A percentile compares a stretch with the other conserved stretches of the same genome.
These are phyloP conservation scores for Fusarium decemcellulare DNA, from an alignment of 2,329 filamentous ascomycete genomes.

Conservation along the genomic window DNA sequence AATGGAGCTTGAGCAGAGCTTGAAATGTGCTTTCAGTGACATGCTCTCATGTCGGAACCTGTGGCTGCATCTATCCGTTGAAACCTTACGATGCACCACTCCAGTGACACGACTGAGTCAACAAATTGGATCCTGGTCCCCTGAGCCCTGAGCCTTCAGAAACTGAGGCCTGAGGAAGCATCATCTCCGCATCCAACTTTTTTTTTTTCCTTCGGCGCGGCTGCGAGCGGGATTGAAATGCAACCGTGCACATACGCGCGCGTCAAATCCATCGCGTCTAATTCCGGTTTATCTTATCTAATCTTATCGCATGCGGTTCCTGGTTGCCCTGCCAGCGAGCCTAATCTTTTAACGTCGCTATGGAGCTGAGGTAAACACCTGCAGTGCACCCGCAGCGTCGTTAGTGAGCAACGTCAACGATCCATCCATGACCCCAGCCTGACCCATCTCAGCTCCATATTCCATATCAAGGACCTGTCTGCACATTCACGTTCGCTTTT, in stretches of 20 bases:
- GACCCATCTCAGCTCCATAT: constrained; percentile 24
- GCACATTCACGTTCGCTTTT: constrained; percentile 16
- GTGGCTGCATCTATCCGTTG: constrained; percentile 3
- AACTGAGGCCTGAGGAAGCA: constrained; percentile 23
- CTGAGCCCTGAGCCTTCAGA: constrained; percentile 23
- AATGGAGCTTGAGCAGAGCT: not conserved
- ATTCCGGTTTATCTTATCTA: not conserved
- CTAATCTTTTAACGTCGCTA: constrained; percentile 5
- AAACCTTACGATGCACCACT: constrained; percentile 41
- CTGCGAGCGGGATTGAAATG: not conserved
- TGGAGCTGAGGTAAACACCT: constrained; percentile 24
- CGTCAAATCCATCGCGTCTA: constrained; percentile 9
- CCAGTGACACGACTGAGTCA: constrained; percentile 36
- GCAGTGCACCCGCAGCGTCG: constrained; percentile 20
- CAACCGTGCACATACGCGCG: constrained; percentile 30
- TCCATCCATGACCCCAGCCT: constrained; percentile 43
- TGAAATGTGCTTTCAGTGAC: not conserved
- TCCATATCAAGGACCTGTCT: constrained; percentile 11
- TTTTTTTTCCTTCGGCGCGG: constrained; percentile 9
- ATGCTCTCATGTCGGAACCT: not conserved
- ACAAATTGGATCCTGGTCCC: constrained; percentile 19
- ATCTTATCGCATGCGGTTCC: constrained; percentile 14
- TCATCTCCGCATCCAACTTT: constrained; percentile 16
- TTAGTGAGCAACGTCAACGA: constrained; percentile 29
- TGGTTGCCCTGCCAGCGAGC: constrained; percentile 44